Evolutionary conservation across 2,329 filamentous ascomycete genomes (phyloP).

Genomic region (Lachnellula occidentalis): DNA sequence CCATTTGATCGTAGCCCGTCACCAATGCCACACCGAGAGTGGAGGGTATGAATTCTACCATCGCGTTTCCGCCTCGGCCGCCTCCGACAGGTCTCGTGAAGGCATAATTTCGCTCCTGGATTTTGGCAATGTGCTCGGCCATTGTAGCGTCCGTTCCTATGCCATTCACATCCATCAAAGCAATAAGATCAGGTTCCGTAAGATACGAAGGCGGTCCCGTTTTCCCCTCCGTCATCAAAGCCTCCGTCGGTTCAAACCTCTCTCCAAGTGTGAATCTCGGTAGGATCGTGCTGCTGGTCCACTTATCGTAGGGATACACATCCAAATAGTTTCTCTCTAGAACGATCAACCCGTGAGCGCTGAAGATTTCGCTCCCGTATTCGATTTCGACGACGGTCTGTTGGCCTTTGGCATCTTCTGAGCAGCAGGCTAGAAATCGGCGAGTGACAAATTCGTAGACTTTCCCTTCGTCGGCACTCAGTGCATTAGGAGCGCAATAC

Average conservation of each 20-base stretch:
- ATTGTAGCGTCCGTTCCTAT: conserved; percentile 98
- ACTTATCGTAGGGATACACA: conserved; percentile 93
- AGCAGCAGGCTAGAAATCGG: conserved; percentile 91
- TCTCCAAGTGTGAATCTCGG: conserved; percentile 77
- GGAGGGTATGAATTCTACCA: conserved; percentile 83
- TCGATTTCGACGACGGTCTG: conserved; percentile 78
- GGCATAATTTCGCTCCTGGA: conserved; percentile 85
- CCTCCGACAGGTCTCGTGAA: conserved; percentile 51
- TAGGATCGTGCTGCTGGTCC: conserved; percentile 80
- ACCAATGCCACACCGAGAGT: conserved; percentile 87
- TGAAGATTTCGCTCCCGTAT: conserved; percentile 80
- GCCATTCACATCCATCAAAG: conserved; percentile 96
- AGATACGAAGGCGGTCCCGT: conserved; percentile 80
- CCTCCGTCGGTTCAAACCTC: conserved; percentile 80
- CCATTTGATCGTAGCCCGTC: conserved; percentile 90
- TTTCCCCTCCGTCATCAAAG: conserved; percentile 84
- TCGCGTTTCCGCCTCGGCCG: conserved; percentile 32
- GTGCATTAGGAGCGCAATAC: conserved; percentile 59
- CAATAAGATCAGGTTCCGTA: conserved; percentile 92
- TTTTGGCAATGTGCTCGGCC: conserved; percentile 97
- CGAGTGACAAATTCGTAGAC: conserved; percentile 92
- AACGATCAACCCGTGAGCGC: conserved; percentile 77
- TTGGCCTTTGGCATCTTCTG: conserved; percentile 86
- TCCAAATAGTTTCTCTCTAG: conserved; percentile 89
- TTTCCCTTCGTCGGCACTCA: conserved; percentile 63